Evolutionary conservation across 106 monocot genomes (phyloP).

Genomic region (Narthecium ossifragum): DNA sequence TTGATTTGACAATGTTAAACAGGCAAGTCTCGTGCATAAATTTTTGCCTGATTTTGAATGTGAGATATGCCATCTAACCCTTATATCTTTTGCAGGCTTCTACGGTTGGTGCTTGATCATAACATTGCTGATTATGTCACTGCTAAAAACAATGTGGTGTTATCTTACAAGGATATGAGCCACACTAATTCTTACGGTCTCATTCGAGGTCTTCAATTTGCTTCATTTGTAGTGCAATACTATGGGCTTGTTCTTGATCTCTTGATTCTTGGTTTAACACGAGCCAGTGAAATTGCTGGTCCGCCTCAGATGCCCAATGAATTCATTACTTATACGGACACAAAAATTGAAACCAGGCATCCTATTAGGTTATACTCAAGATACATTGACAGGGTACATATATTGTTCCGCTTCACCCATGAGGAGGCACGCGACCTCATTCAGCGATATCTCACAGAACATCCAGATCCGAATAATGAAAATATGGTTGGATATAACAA

Average conservation of each 20-base stretch:
- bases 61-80: background rate
- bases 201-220: constrained; percentile 98
- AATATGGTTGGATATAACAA: constrained; percentile 99
- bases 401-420: constrained; percentile 95
- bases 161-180: constrained; percentile 99
- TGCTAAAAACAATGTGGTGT: constrained; percentile 96
- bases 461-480: constrained; percentile 99
- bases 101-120: constrained; percentile 93
- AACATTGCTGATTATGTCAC: constrained; percentile 99
- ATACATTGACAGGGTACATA: constrained; percentile 96
- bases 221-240: constrained; percentile 99
- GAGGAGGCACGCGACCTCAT: constrained; percentile 97
- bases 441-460: constrained; percentile 93
- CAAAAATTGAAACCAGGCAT: constrained; percentile 90
- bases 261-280: constrained; percentile 93
- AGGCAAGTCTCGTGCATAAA: constrained; percentile 33
- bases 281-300: constrained; percentile 98
- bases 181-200: constrained; percentile 99
- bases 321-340: constrained; percentile 88
- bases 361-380: constrained; percentile 97
- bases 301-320: constrained; percentile 99
- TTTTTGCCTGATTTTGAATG: background rate
- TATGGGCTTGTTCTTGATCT: constrained; percentile 98
- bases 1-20: constrained; percentile 96
- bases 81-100: constrained; percentile 52